Percentiles rank a stretch among this genome's conserved stretches.
Conservation (phyloP, 768 basidiomycete species). For the Boletus fagicola region DNA sequence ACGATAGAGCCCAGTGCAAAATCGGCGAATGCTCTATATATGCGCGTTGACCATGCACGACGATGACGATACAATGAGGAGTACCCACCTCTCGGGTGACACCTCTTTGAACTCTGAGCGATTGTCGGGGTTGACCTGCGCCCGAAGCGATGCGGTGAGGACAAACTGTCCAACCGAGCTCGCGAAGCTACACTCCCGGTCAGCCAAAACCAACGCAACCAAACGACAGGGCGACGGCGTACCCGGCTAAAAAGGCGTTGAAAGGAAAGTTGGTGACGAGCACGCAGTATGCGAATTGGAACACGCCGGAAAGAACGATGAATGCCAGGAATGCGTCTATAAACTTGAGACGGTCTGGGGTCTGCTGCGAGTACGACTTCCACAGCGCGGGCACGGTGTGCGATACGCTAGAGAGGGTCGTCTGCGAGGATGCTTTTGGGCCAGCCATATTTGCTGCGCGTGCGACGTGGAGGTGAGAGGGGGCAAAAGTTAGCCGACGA, state of each 20-base stretch:
- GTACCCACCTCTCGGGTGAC: conserved; percentile 84
- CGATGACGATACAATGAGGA: background rate
- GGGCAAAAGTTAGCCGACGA: background rate
- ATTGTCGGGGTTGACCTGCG: conserved; percentile 89
- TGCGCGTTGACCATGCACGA: background rate
- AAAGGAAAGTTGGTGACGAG: conserved; percentile 92
- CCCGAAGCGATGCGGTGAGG: conserved; percentile 84
- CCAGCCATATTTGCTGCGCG: conserved; percentile 33
- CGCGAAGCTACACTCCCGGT: conserved; percentile 63
- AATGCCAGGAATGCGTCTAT: conserved; percentile 92
- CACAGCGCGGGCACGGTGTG: conserved; percentile 55
- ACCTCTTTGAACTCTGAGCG: conserved; percentile 82
- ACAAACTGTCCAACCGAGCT: conserved; percentile 98
- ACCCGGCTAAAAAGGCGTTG: conserved; percentile 98
- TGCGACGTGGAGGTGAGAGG: conserved; percentile 23
- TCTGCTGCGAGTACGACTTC: conserved; percentile 75
- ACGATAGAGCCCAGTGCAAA: conserved; percentile 94
- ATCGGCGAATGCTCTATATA: conserved; percentile 88
- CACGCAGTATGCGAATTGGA: conserved; percentile 90
- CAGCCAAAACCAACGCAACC: background rate
- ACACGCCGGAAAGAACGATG: conserved; percentile 84
- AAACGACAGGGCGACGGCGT: conserved; percentile 29
- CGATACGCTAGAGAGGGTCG: conserved; percentile 23
- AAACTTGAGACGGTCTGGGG: conserved; percentile 84
- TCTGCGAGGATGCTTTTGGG: conserved; percentile 28